Evolutionary conservation across 768 basidiomycete genomes (phyloP).

Genomic region (Antrodiella citrinella): DNA sequence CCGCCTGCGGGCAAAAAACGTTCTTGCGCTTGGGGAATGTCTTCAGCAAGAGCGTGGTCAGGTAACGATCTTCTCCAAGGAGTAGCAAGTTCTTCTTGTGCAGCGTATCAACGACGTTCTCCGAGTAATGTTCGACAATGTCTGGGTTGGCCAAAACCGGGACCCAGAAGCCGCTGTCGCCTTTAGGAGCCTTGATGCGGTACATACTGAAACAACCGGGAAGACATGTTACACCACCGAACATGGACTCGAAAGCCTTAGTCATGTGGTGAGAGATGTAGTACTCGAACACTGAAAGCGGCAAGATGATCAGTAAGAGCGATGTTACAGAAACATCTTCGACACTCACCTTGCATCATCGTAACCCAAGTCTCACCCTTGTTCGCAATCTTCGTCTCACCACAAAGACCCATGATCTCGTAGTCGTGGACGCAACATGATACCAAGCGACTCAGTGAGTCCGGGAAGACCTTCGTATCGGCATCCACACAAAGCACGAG

Average conservation of each 20-base stretch:
- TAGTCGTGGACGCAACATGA: constrained; percentile 95
- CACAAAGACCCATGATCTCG: constrained; percentile 98
- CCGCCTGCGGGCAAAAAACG: constrained; percentile 97
- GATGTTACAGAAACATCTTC: too few relatives aligned
- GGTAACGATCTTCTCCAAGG: constrained; percentile 98
- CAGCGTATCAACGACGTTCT: constrained; percentile 97
- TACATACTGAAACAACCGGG: constrained; percentile 99
- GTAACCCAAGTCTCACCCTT: constrained; percentile 98
- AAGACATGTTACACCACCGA: constrained; percentile 98
- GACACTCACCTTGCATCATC: constrained; percentile 96
- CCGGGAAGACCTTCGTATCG: constrained; percentile 98
- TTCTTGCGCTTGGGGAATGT: constrained; percentile 99
- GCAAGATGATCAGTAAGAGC: constrained; percentile 1
- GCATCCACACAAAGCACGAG: constrained; percentile 94
- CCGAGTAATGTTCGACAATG: constrained; percentile 97
- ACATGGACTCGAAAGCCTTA: constrained; percentile 99
- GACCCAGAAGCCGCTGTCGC: constrained; percentile 93
- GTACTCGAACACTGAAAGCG: constrained; percentile 85
- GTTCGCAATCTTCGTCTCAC: constrained; percentile 99
- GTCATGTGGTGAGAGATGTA: constrained; percentile 99
- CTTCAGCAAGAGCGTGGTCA: constrained; percentile 95
- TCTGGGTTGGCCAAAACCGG: constrained; percentile 98
- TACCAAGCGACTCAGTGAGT: constrained; percentile 92
- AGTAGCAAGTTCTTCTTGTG: constrained; percentile 99
- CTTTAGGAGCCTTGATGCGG: constrained; percentile 99